These are phyloP conservation scores for Clitopilus passeckerianus DNA, from an alignment of 768 basidiomycete species.

Conservation along the genomic window DNA sequence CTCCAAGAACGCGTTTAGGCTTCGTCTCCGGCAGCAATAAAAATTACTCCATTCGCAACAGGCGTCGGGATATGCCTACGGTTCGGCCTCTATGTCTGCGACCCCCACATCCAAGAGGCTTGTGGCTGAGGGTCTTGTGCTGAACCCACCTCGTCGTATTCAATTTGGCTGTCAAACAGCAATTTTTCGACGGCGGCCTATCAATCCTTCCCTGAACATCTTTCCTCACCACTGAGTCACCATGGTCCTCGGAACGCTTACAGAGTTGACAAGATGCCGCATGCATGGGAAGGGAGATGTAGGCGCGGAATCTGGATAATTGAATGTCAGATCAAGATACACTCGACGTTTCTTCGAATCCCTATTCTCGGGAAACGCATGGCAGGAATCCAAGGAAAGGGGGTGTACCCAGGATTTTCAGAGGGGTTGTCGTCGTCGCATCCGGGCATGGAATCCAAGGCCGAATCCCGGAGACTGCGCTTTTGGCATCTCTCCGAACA, in stretches of 20 bases:
- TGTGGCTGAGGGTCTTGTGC: neutral
- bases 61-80: neutral
- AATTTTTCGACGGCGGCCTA: neutral
- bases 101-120: neutral
- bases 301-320: neutral
- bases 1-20: constrained; percentile 77
- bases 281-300: neutral
- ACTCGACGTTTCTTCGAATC: neutral
- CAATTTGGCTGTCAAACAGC: neutral
- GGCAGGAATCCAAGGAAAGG: neutral
- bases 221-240: neutral
- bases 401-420: neutral
- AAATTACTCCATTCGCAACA: constrained; percentile 1
- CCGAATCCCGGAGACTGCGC: neutral
- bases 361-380: neutral
- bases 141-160: neutral
- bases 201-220: neutral
- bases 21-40: constrained; percentile 60
- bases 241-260: neutral
- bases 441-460: neutral
- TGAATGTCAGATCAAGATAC: neutral
- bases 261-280: neutral
- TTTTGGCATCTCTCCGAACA: neutral
- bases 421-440: neutral
- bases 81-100: neutral